Evolutionary conservation across 768 basidiomycete species (phyloP).

Genomic region (Termitomyces sp.): DNA sequence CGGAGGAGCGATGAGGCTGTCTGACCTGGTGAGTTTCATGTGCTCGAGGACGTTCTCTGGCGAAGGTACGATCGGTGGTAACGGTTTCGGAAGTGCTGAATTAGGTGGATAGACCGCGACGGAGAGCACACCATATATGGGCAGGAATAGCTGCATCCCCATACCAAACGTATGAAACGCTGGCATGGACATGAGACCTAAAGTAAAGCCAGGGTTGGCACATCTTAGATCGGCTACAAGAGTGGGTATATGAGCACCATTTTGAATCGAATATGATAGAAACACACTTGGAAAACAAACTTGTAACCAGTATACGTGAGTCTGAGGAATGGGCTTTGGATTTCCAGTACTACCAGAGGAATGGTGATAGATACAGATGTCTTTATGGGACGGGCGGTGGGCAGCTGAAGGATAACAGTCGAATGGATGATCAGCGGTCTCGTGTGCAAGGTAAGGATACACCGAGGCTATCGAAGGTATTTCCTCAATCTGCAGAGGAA

Average conservation of each 20-base stretch:
- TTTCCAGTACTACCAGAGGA: conserved; percentile 38
- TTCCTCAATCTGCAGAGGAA: conserved; percentile 27
- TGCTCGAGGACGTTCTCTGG: conserved; percentile 37
- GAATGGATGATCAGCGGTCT: conserved; percentile 10
- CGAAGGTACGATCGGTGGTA: conserved; percentile 33
- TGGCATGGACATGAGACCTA: conserved; percentile 22
- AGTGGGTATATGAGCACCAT: too few relatives aligned
- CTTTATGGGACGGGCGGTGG: conserved; percentile 9
- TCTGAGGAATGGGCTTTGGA: conserved; percentile 36
- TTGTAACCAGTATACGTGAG: conserved; percentile 15
- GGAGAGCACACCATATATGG: conserved; percentile 22
- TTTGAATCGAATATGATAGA: too few relatives aligned
- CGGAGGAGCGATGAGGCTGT: conserved; percentile 32
- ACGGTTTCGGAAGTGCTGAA: conserved; percentile 13
- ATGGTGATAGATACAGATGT: conserved; percentile 28
- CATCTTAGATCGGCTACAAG: too few relatives aligned
- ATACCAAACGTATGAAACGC: conserved; percentile 37
- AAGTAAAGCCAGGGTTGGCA: not conserved
- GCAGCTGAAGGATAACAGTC: conserved; percentile 5
- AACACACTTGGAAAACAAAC: too few relatives aligned
- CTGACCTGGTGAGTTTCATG: conserved; percentile 22
- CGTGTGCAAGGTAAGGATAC: conserved; percentile 14
- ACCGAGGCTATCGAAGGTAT: conserved; percentile 15
- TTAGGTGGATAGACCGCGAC: conserved; percentile 31
- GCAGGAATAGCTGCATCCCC: conserved; percentile 24